Evolutionary conservation across 768 basidiomycete species (phyloP).

Genomic region (Lyophyllum decastes): DNA sequence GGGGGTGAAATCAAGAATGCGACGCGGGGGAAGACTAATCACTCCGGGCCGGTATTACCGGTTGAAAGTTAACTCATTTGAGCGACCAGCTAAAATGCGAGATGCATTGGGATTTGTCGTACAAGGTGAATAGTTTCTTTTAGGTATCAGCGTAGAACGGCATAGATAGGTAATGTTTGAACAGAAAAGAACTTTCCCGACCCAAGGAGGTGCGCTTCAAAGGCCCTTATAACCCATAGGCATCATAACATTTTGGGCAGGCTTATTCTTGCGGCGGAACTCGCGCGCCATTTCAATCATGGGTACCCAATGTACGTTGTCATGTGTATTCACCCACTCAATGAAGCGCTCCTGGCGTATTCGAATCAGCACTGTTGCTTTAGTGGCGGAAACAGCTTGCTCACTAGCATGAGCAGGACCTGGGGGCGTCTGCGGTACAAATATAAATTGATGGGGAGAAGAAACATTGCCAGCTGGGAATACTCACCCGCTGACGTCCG

Average conservation of each 20-base stretch:
- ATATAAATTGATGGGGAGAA: background rate
- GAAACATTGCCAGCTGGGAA: constrained; percentile 18
- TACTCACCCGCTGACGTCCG: constrained; percentile 67
- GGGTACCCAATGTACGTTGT: constrained; percentile 69
- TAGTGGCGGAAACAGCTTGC: background rate
- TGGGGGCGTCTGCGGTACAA: constrained; percentile 57
- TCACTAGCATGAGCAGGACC: constrained; percentile 71
- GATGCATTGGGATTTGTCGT: no score
- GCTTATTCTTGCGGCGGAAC: constrained; percentile 54
- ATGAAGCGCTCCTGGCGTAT: constrained; percentile 62
- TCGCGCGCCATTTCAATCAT: constrained; percentile 69
- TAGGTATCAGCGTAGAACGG: background rate
- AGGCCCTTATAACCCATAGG: constrained; percentile 41
- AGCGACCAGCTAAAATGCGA: no score
- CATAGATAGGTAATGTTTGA: background rate
- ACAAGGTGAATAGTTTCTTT: background rate
- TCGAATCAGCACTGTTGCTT: background rate
- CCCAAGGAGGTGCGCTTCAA: background rate
- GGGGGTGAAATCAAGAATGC: no score
- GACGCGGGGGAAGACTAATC: background rate
- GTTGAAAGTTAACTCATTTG: background rate
- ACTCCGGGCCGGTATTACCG: background rate
- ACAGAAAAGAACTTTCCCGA: background rate
- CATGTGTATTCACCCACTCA: constrained; percentile 72
- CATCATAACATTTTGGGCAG: constrained; percentile 54